phyloP scores from a whole-genome alignment of 495 filamentous ascomycete genomes.

The Symbiotaphrina buchneri region DNA sequence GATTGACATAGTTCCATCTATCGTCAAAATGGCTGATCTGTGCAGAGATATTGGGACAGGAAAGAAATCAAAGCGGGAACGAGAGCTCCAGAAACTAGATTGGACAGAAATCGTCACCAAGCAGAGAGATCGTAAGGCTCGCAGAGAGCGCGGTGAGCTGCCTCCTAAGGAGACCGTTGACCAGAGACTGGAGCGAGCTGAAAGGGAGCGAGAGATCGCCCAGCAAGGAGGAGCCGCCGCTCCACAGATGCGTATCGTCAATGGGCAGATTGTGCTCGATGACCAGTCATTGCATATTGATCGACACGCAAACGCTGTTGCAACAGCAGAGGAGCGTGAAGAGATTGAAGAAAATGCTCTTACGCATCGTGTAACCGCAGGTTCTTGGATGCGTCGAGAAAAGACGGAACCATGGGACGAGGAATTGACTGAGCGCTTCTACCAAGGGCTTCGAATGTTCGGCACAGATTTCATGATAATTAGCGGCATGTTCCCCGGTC shows the following conservation, averaged over 20 bases:
- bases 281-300: conserved; percentile 57
- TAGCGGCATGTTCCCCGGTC: conserved; percentile 53
- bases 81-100: conserved; percentile 29
- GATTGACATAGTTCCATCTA: conserved; percentile 40
- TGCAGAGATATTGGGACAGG: conserved; percentile 57
- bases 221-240: conserved; percentile 7
- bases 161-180: conserved; percentile 2
- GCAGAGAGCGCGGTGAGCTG: conserved; percentile 1
- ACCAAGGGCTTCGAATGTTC: conserved; percentile 62
- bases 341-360: conserved; percentile 68
- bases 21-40: conserved; percentile 65
- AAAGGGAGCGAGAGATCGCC: conserved; percentile 4
- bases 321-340: conserved; percentile 31
- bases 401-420: conserved; percentile 57
- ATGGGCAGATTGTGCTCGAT: conserved; percentile 70
- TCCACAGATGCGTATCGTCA: conserved; percentile 46
- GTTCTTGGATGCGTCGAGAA: conserved; percentile 46
- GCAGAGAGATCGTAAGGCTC: conserved; percentile 11
- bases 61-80: conserved; percentile 53
- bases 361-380: conserved; percentile 50
- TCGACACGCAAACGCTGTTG: conserved; percentile 42
- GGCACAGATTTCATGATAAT: conserved; percentile 90
- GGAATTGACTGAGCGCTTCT: conserved; percentile 63
- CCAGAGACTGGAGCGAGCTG: conserved; percentile 1
- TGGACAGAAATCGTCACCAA: conserved; percentile 24